Percentiles rank a stretch among this genome's conserved stretches.
Evolutionary conservation across 2,329 filamentous ascomycete genomes (phyloP).

Genomic region (Talaromyces sp.): DNA sequence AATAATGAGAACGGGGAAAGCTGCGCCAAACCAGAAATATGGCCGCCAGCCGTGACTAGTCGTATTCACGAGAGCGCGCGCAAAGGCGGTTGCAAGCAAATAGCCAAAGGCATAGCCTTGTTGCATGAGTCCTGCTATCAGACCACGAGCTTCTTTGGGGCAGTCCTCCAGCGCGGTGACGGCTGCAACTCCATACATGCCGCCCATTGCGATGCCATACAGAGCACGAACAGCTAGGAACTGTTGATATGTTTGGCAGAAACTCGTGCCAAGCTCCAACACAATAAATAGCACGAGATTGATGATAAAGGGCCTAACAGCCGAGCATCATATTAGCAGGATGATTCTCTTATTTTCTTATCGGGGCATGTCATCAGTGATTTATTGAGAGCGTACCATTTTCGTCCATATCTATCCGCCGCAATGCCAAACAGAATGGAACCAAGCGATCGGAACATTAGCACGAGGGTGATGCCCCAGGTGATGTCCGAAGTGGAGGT

Average conservation of each 20-base stretch:
- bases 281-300: conserved; percentile 70
- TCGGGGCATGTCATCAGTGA: background rate
- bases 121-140: conserved; percentile 78
- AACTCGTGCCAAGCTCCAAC: conserved; percentile 74
- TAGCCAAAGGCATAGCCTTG: conserved; percentile 79
- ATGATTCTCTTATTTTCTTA: no score
- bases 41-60: conserved; percentile 1
- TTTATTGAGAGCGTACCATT: background rate
- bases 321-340: no score
- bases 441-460: conserved; percentile 59
- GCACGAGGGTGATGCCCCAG: conserved; percentile 53
- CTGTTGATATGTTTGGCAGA: conserved; percentile 63
- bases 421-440: conserved; percentile 53
- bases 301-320: conserved; percentile 63
- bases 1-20: conserved; percentile 1
- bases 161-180: conserved; percentile 74
- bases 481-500: conserved; percentile 55
- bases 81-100: conserved; percentile 54
- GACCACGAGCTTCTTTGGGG: conserved; percentile 64
- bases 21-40: background rate
- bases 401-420: conserved; percentile 18
- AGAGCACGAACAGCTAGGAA: conserved; percentile 70
- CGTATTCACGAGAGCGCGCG: conserved; percentile 35
- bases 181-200: conserved; percentile 73
- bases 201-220: conserved; percentile 76